phyloP scores from a whole-genome alignment of 331 rosid species.

The Telfairia occidentalis region DNA sequence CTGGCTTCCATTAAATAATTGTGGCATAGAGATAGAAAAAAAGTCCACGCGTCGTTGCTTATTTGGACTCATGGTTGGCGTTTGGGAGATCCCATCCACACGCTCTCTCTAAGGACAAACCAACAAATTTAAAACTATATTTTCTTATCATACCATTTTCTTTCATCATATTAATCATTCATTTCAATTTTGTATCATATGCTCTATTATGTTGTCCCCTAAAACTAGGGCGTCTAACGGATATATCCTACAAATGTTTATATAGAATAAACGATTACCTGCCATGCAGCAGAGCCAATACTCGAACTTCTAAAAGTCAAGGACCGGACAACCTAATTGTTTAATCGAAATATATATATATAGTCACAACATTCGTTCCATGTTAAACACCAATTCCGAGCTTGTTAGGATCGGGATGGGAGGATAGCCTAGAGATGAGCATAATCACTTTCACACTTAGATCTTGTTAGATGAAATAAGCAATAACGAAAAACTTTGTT shows the following conservation, averaged over 20 bases:
- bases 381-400: not conserved
- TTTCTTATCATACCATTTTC: too few relatives aligned
- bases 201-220: not conserved
- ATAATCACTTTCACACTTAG: not conserved
- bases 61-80: conserved; percentile 31
- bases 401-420: not conserved
- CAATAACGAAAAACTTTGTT: not conserved
- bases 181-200: not conserved
- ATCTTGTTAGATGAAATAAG: not conserved
- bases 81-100: conserved; percentile 23
- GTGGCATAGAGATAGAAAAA: not conserved
- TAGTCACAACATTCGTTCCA: not conserved
- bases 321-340: not conserved
- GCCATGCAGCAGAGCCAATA: too few relatives aligned
- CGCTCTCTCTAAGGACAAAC: conserved; percentile 1
- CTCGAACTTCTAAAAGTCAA: too few relatives aligned
- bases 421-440: not conserved
- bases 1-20: conserved; percentile 45
- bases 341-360: not conserved
- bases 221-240: too few relatives aligned
- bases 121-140: not conserved
- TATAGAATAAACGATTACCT: too few relatives aligned
- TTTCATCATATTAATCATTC: too few relatives aligned
- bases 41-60: conserved; percentile 79
- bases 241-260: too few relatives aligned